Base-by-base conservation (phyloP, 495 filamentous ascomycete genomes). In the Ascodesmis nigricans region DNA sequence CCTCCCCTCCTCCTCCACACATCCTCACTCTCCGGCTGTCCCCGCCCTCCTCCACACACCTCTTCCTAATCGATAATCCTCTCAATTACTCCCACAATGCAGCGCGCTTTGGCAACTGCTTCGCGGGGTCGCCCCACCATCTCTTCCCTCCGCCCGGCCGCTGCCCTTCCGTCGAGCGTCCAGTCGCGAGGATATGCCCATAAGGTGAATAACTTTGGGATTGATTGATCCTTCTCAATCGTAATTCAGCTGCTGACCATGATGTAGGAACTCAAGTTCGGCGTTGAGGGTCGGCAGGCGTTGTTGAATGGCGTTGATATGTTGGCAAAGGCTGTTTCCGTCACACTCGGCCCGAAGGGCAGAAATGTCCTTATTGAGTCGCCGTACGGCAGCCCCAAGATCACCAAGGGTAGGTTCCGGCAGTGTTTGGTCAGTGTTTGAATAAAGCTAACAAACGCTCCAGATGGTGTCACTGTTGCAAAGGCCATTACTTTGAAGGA, bases 321-420 rank as follows among this genome's bases (percentile, higher is more conserved):
- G 40, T 71, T 97, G 28, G 82, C 90, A 45, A 90, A 75, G 63
- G 87, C 87, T 37, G 87, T 97, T 36, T 78, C 87, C 27, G 92
- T 90, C 39, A 97, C 87, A 40, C 67, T 97, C 25, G 87, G 87
- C 35, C 87, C 87, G 45, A 97, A 97, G 69, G 87, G 87, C 55
- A 73, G 87, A 47, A 95, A 93, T 64, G 87, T 97, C 41, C 54
- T 97, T 46, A 97, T 97, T 40, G 87, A 97, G 63, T 91, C 84
- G 30, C 73, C 75, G 60, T 97, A 91, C 55, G 90, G 90, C 52
- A 90, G 87, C 30, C 87, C 87, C 42, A 97, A 95, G 67, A 97
- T 97, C 58, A 97, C 87, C 51, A 97, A 97, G 66, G 87, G 84
- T 91, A 66, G 39, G 66, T 55, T 29, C 5, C n/a, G n/a, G n/a